phyloP scores from a whole-genome alignment of 768 basidiomycete genomes.

The Boletus speciosus region DNA sequence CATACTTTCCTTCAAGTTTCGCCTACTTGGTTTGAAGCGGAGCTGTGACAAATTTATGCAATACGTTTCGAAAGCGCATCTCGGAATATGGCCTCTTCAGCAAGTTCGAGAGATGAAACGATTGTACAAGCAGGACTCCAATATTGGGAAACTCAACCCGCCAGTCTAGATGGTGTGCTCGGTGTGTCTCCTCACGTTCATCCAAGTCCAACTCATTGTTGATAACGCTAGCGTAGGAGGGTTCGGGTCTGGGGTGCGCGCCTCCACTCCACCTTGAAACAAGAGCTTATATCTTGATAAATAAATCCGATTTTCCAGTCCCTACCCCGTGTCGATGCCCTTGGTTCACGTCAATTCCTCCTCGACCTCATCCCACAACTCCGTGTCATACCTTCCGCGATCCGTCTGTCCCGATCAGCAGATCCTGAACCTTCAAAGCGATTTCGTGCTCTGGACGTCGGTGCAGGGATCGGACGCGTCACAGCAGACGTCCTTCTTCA shows the following conservation, averaged over 20 bases:
- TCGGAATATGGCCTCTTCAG: conserved; percentile 3
- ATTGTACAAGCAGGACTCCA: conserved; percentile 72
- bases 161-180: conserved; percentile 83
- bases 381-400: conserved; percentile 69
- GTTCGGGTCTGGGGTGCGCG: conserved; percentile 51
- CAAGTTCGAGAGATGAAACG: conserved; percentile 38
- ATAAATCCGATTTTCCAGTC: conserved; percentile 43
- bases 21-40: too few species aligned
- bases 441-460: conserved; percentile 84
- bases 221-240: conserved; percentile 34
- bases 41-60: too few species aligned
- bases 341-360: conserved; percentile 86
- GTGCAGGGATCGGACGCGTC: conserved; percentile 91
- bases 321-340: conserved; percentile 84
- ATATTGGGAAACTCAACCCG: conserved; percentile 84
- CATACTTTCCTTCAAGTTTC: too few species aligned
- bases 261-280: conserved; percentile 1
- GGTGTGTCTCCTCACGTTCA: conserved; percentile 39
- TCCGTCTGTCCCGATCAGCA: conserved; percentile 45
- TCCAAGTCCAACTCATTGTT: conserved; percentile 7
- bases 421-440: conserved; percentile 33
- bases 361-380: conserved; percentile 79
- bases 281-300: neutral
- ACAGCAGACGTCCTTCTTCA: conserved; percentile 86
- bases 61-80: neutral